Percentiles rank a stretch among this genome's conserved stretches.
Conservation (phyloP, 2,329 filamentous ascomycete species). For the Cladosporium sp. region DNA sequence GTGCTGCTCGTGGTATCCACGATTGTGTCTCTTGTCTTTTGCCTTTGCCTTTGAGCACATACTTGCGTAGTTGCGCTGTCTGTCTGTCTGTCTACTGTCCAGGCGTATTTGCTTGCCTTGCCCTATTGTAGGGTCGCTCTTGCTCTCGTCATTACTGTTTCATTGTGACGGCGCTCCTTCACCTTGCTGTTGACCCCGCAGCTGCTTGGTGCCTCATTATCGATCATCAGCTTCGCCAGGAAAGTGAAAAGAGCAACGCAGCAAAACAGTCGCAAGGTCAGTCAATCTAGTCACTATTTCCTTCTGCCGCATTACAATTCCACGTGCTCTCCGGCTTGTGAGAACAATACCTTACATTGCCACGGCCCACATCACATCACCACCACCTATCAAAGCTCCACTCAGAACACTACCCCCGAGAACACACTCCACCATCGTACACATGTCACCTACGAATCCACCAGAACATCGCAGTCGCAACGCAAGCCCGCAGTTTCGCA, state of each 20-base stretch:
- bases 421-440: not conserved
- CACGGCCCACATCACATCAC: constrained; percentile 2
- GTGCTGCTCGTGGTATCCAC: not conserved
- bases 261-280: not conserved
- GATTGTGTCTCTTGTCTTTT: not conserved
- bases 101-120: too few species aligned
- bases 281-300: not conserved
- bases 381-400: constrained; percentile 14
- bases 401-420: too few species aligned
- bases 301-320: not conserved
- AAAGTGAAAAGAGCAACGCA: constrained; percentile 11
- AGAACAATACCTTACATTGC: not conserved
- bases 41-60: not conserved
- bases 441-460: constrained; percentile 17
- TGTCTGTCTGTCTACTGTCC: not conserved
- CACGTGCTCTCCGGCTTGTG: not conserved
- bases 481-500: constrained; percentile 18
- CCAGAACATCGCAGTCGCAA: constrained; percentile 7
- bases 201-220: not conserved
- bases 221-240: not conserved
- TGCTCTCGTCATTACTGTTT: not conserved
- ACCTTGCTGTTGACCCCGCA: constrained; percentile 2
- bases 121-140: constrained; percentile 4
- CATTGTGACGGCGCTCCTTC: not conserved
- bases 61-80: not conserved